Percentiles rank a stretch among this genome's conserved stretches.
These are phyloP conservation scores for Oryza nivara DNA, from an alignment of 176 grass and related monocot species.

Conservation along the genomic window DNA sequence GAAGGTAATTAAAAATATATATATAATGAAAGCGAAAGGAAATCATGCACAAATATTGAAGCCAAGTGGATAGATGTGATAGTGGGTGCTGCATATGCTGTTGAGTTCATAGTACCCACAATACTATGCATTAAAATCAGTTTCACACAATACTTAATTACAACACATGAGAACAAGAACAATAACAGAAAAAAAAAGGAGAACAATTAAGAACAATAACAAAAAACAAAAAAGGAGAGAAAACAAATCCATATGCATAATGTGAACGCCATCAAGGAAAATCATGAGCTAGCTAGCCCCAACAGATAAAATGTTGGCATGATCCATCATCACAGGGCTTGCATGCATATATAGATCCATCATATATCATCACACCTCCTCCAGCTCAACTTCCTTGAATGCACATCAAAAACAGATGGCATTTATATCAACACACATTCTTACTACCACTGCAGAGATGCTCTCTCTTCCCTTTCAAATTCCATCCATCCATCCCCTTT, in stretches of 20 bases:
- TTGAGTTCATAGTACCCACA: not conserved
- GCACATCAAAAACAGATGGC: conserved; percentile 23
- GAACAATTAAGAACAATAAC: too few species aligned
- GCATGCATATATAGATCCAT: conserved; percentile 22
- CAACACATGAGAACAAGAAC: not conserved
- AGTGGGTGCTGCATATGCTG: not conserved
- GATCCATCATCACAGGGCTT: conserved; percentile 2
- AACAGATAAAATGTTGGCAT: conserved; percentile 11
- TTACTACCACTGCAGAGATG: not conserved
- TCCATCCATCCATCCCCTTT: not conserved
- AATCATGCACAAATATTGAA: not conserved
- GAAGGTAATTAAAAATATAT: not conserved
- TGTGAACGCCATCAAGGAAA: not conserved
- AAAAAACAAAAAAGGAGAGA: not conserved
- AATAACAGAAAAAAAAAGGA: too few species aligned
- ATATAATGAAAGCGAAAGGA: too few species aligned
- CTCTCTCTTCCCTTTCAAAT: not conserved
- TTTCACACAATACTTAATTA: not conserved
- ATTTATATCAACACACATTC: conserved; percentile 19
- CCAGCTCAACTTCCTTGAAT: conserved; percentile 27
- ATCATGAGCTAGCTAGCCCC: not conserved
- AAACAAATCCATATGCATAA: not conserved
- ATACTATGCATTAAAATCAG: not conserved
- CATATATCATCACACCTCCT: conserved; percentile 10
- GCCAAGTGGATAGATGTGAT: not conserved